These are phyloP conservation scores for Hemisphaericaspora xylofermentans DNA, from an alignment of 1,139 yeast species.

Conservation along the genomic window DNA sequence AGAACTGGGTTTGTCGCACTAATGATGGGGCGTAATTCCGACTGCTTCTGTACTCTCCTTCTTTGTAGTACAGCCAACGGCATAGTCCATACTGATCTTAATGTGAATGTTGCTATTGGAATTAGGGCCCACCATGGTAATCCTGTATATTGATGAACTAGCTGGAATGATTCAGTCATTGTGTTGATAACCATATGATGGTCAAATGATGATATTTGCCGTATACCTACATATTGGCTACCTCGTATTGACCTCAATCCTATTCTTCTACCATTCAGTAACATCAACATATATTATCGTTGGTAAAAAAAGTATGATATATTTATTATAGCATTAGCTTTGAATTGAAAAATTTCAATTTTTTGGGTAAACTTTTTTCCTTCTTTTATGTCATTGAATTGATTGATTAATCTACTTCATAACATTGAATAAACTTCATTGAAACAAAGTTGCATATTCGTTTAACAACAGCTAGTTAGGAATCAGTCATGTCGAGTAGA, in stretches of 20 bases:
- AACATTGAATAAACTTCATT: too few species aligned
- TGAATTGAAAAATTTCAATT: not conserved
- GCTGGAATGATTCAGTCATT: slow-evolving; percentile 45
- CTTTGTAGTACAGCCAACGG: slow-evolving; percentile 80
- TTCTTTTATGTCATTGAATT: not conserved
- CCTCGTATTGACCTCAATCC: slow-evolving; percentile 1
- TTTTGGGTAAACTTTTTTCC: not conserved
- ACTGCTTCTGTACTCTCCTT: slow-evolving; percentile 66
- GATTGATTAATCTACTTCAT: too few species aligned
- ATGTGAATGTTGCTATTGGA: slow-evolving; percentile 67
- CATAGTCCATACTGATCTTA: slow-evolving; percentile 66
- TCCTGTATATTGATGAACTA: slow-evolving; percentile 54
- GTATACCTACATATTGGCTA: slow-evolving; percentile 3
- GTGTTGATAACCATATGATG: slow-evolving; percentile 24
- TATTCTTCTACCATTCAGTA: not conserved
- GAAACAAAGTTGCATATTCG: too few species aligned
- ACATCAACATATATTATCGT: not conserved
- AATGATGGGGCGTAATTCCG: slow-evolving; percentile 63
- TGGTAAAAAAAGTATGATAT: too few species aligned
- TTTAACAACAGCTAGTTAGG: too few species aligned
- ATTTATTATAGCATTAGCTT: not conserved
- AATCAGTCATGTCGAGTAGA: slow-evolving; percentile 49
- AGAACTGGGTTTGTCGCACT: slow-evolving; percentile 76
- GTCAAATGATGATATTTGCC: slow-evolving; percentile 13
- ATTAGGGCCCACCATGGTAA: slow-evolving; percentile 84